Evolutionary conservation across 495 filamentous ascomycete species (phyloP).

Genomic region (Talaromyces wortmannii): DNA sequence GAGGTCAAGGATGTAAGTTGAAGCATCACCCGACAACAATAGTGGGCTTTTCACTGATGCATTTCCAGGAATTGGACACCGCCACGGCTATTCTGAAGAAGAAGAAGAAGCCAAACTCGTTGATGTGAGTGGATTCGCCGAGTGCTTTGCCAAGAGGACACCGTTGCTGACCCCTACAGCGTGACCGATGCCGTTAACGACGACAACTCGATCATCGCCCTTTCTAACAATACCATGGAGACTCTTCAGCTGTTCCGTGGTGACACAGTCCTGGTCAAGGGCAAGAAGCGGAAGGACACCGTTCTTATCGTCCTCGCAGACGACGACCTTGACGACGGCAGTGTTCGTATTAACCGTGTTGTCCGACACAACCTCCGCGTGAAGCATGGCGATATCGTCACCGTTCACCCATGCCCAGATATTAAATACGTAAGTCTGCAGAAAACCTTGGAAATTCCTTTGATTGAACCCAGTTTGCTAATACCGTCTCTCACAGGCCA

Average conservation of each 20-base stretch:
- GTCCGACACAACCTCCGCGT: conserved; percentile 97
- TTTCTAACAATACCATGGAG: conserved; percentile 99
- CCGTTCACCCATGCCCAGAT: conserved; percentile 98
- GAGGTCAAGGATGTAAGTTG: conserved; percentile 74
- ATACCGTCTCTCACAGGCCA: conserved; percentile 55
- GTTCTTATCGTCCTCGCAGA: conserved; percentile 95
- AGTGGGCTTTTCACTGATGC: conserved; percentile 13
- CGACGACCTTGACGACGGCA: conserved; percentile 96
- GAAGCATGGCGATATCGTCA: conserved; percentile 96
- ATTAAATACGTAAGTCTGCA: conserved; percentile 89
- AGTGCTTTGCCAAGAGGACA: background rate
- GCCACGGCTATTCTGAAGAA: conserved; percentile 98
- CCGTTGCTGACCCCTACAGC: conserved; percentile 45
- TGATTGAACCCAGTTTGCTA: conserved; percentile 9
- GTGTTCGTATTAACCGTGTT: conserved; percentile 93
- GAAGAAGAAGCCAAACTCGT: conserved; percentile 99
- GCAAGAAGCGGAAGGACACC: conserved; percentile 99
- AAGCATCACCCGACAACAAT: conserved; percentile 6
- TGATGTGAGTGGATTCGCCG: conserved; percentile 61
- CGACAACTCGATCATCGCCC: conserved; percentile 98
- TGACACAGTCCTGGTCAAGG: conserved; percentile 94
- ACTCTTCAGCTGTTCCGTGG: conserved; percentile 95
- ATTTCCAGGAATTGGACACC: conserved; percentile 71
- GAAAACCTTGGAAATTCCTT: background rate
- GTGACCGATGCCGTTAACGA: conserved; percentile 97